Evolutionary conservation across 768 basidiomycete species (phyloP).

Genomic region (Pleurotus salmoneostramineus): DNA sequence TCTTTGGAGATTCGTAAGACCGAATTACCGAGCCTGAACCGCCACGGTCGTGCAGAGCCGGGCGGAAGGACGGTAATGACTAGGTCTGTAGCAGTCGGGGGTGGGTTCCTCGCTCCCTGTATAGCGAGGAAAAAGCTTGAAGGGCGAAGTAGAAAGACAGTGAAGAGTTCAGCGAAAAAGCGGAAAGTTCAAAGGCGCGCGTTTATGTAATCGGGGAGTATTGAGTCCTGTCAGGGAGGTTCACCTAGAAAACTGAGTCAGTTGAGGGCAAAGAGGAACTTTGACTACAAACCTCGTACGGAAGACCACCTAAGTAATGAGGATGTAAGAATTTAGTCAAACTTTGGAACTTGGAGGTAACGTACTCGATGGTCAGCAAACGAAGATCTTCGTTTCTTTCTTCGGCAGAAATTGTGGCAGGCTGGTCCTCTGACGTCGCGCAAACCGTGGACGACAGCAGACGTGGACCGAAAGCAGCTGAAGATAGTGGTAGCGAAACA

Average conservation of each 20-base stretch:
- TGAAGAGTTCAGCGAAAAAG: constrained; percentile 14
- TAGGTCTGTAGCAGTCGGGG: constrained; percentile 48
- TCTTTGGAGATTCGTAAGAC: constrained; percentile 25
- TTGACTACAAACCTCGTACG: constrained; percentile 58
- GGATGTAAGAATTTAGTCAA: constrained; percentile 14
- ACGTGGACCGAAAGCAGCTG: background rate
- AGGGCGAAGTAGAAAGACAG: constrained; percentile 29
- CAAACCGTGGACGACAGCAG: constrained; percentile 20
- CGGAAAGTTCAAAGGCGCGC: background rate
- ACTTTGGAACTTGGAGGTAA: constrained; percentile 12
- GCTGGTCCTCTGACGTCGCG: constrained; percentile 33
- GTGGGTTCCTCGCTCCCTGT: constrained; percentile 66
- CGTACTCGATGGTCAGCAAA: constrained; percentile 76
- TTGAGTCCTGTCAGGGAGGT: constrained; percentile 64
- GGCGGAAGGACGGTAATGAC: constrained; percentile 58
- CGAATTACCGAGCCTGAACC: constrained; percentile 70
- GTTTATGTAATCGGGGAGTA: background rate
- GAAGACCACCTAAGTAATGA: constrained; percentile 62
- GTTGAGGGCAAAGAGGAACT: constrained; percentile 10
- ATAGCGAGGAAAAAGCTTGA: constrained; percentile 63
- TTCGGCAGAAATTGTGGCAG: constrained; percentile 71
- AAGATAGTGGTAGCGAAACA: background rate
- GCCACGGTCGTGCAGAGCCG: constrained; percentile 64
- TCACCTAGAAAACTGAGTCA: constrained; percentile 46
- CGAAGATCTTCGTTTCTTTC: constrained; percentile 77